A percentile compares a stretch with the other conserved stretches of the same genome.
These are phyloP conservation scores for Rhizoclosmatium hyalinum DNA, from an alignment of 371 early-diverging fungal species.

Conservation along the genomic window DNA sequence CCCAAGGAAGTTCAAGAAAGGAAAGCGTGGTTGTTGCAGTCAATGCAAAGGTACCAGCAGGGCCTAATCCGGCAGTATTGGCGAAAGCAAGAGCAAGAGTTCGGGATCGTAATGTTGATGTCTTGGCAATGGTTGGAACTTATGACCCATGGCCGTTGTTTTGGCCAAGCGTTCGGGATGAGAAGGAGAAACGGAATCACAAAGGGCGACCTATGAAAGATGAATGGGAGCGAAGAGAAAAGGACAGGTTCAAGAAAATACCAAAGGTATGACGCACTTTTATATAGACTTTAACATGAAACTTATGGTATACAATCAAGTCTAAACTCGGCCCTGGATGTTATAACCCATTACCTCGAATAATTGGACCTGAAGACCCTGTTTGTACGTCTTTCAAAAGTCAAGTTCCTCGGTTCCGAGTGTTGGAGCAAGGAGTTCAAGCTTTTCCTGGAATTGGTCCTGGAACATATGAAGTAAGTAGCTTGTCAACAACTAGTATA, in stretches of 20 bases:
- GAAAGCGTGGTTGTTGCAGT: background rate
- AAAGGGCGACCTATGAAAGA: slow-evolving; percentile 29
- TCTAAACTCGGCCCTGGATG: slow-evolving; percentile 20
- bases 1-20: background rate
- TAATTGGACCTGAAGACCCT: slow-evolving; percentile 3
- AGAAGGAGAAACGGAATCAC: slow-evolving; percentile 13
- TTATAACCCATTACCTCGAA: slow-evolving; percentile 10
- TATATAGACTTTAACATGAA: background rate
- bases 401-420: slow-evolving; percentile 18
- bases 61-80: slow-evolving; percentile 32
- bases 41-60: slow-evolving; percentile 25
- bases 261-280: background rate
- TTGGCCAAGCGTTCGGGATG: slow-evolving; percentile 26
- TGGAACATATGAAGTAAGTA: slow-evolving; percentile 14
- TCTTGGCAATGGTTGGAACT: slow-evolving; percentile 34
- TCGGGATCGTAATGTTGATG: slow-evolving; percentile 33
- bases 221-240: slow-evolving; percentile 23
- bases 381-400: slow-evolving; percentile 29
- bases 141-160: slow-evolving; percentile 35
- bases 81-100: slow-evolving; percentile 19
- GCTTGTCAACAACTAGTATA: background rate
- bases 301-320: background rate
- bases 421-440: background rate
- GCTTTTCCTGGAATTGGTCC: slow-evolving; percentile 6
- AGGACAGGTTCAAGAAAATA: slow-evolving; percentile 7